Conservation (phyloP, 306 rosid genomes). For the Trifolium pratense region DNA sequence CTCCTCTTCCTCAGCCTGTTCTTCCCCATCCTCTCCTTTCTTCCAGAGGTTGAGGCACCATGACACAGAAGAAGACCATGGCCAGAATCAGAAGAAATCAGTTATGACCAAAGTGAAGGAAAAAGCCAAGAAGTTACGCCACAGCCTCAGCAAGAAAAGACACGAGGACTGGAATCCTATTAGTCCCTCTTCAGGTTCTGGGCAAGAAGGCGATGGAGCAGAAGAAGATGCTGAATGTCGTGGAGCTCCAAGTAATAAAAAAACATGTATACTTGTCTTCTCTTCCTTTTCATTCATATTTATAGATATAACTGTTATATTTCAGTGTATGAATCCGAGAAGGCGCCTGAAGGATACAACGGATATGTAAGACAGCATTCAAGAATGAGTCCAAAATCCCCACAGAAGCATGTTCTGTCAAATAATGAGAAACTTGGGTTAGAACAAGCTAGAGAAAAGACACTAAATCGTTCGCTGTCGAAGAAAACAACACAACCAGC, state of each 20-base stretch:
- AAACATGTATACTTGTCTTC: neutral
- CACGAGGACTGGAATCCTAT: conserved; percentile 53
- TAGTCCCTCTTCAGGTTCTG: conserved; percentile 50
- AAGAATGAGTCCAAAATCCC: conserved; percentile 44
- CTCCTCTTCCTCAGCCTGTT: conserved; percentile 18
- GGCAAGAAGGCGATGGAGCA: conserved; percentile 45
- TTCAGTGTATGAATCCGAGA: conserved; percentile 79
- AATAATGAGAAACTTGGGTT: no score
- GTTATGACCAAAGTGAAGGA: conserved; percentile 87
- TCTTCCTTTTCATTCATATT: neutral
- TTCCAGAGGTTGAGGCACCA: conserved; percentile 48
- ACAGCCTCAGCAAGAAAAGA: conserved; percentile 80
- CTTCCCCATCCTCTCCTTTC: conserved; percentile 41
- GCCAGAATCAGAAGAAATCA: conserved; percentile 81
- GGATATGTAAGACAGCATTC: conserved; percentile 56
- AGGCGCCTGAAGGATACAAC: conserved; percentile 53
- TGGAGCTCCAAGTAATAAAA: conserved; percentile 78
- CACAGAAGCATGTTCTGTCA: neutral
- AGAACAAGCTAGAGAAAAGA: conserved; percentile 40
- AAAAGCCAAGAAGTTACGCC: conserved; percentile 78
- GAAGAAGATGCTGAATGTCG: conserved; percentile 65
- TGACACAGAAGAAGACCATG: conserved; percentile 64
- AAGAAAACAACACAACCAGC: conserved; percentile 42
- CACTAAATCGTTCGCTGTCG: conserved; percentile 39
- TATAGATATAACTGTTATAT: neutral